Percentiles rank a stretch among this genome's conserved stretches.
Conservation (phyloP, 1,284 basidiomycete genomes). For the Ganoderma sp. region DNA sequence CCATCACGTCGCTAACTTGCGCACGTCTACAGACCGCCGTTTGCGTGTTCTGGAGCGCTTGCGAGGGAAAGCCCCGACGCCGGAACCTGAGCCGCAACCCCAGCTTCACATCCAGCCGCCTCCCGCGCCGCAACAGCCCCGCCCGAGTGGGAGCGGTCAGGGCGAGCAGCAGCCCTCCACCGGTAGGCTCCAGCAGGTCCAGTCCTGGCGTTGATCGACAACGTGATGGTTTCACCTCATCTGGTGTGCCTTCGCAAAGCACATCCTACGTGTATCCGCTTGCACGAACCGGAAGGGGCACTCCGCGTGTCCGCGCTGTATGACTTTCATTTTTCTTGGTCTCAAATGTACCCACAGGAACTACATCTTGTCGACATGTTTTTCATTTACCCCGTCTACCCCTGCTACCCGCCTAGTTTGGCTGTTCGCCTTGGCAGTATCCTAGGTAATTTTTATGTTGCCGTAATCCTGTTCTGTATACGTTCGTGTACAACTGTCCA, state of each 20-base stretch:
- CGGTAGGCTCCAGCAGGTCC: slow-evolving; percentile 37
- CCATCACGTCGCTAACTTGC: background rate
- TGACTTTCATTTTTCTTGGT: slow-evolving; percentile 12
- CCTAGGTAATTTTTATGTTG: slow-evolving; percentile 31
- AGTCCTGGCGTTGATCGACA: slow-evolving; percentile 34
- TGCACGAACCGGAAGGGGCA: background rate
- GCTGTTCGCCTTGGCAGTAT: slow-evolving; percentile 22
- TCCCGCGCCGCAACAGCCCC: slow-evolving; percentile 10
- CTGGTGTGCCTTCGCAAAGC: slow-evolving; percentile 5
- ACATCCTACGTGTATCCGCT: background rate
- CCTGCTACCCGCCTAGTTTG: slow-evolving; percentile 18
- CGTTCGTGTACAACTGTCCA: slow-evolving; percentile 11
- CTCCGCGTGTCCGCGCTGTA: slow-evolving; percentile 1
- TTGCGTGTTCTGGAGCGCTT: slow-evolving; percentile 47
- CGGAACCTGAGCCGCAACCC: slow-evolving; percentile 28
- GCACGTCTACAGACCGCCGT: slow-evolving; percentile 38
- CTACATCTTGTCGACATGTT: slow-evolving; percentile 8
- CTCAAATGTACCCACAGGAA: background rate
- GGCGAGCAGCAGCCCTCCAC: slow-evolving; percentile 24
- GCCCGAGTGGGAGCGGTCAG: slow-evolving; percentile 22
- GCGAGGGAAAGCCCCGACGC: slow-evolving; percentile 42
- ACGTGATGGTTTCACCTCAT: slow-evolving; percentile 2
- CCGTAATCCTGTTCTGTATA: slow-evolving; percentile 26
- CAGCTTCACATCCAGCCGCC: slow-evolving; percentile 15
- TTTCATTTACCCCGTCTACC: slow-evolving; percentile 14